A percentile compares a stretch with the other conserved stretches of the same genome.
These are phyloP conservation scores for Penicillium digitatum DNA, from an alignment of 2,329 filamentous ascomycete species.

Conservation along the genomic window DNA sequence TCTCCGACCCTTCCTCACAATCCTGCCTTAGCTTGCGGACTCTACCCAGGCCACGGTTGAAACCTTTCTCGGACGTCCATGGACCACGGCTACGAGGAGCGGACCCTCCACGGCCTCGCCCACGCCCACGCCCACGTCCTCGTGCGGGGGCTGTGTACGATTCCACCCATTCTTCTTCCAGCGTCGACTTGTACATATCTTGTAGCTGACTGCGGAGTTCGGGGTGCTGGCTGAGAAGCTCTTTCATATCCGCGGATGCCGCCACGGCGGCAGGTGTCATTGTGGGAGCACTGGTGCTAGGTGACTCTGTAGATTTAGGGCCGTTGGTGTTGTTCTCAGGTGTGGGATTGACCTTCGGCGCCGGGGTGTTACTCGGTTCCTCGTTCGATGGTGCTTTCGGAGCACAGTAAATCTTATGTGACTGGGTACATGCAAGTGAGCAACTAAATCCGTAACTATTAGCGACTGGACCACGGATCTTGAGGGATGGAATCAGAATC, in stretches of 20 bases:
- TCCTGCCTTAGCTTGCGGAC: constrained; percentile 37
- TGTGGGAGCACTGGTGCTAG: background rate
- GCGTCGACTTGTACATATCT: constrained; percentile 42
- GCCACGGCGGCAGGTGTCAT: constrained; percentile 16
- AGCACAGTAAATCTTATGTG: constrained; percentile 44
- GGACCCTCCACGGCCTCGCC: constrained; percentile 26
- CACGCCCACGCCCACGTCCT: constrained; percentile 26
- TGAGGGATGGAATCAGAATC: background rate
- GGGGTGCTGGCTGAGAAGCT: constrained; percentile 39
- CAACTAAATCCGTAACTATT: constrained; percentile 33
- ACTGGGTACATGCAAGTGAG: constrained; percentile 45
- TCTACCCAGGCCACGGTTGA: constrained; percentile 40
- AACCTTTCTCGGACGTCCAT: constrained; percentile 44
- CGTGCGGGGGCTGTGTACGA: constrained; percentile 23
- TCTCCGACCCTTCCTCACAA: constrained; percentile 35
- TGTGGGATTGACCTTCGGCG: constrained; percentile 7
- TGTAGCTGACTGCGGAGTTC: constrained; percentile 38
- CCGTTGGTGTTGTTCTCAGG: constrained; percentile 7
- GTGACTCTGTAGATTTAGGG: constrained; percentile 4
- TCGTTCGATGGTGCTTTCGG: constrained; percentile 26
- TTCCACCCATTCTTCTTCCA: constrained; percentile 42
- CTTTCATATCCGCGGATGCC: constrained; percentile 34
- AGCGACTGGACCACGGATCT: background rate
- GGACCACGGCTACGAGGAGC: constrained; percentile 31
- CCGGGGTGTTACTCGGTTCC: constrained; percentile 12